A percentile compares a stretch with the other conserved stretches of the same genome.
Conservation (phyloP, 108 stramenopile species). For the Nitzschia sp. region DNA sequence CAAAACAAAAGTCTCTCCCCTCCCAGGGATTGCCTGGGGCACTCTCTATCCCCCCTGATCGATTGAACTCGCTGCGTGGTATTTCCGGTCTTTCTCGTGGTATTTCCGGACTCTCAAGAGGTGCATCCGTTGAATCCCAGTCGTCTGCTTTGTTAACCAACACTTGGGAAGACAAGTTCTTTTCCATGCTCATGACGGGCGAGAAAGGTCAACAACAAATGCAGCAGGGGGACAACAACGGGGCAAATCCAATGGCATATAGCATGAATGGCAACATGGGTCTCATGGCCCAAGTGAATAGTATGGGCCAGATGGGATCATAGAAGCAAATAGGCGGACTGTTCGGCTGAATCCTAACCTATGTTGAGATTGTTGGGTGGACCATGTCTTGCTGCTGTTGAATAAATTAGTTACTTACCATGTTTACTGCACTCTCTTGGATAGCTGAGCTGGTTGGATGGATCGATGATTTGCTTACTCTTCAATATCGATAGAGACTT, state of each 20-base stretch:
- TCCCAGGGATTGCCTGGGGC: slow-evolving; percentile 35
- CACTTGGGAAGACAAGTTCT: slow-evolving; percentile 79
- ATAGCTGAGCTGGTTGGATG: no score
- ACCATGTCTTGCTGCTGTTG: no score
- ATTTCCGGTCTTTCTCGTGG: slow-evolving; percentile 48
- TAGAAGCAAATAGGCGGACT: no score
- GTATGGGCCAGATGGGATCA: slow-evolving; percentile 13
- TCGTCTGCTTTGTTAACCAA: slow-evolving; percentile 52
- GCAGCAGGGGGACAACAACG: not conserved
- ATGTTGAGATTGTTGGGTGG: no score
- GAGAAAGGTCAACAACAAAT: slow-evolving; percentile 16
- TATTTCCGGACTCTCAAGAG: slow-evolving; percentile 48
- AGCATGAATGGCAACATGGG: slow-evolving; percentile 2
- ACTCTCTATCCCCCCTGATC: slow-evolving; percentile 29
- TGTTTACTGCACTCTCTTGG: no score
- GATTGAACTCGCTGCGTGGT: slow-evolving; percentile 44
- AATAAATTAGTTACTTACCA: no score
- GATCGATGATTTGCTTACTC: no score
- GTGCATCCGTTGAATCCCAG: slow-evolving; percentile 48
- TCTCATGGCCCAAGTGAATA: slow-evolving; percentile 7
- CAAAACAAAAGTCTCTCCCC: slow-evolving; percentile 74
- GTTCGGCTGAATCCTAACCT: no score
- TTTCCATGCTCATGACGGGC: slow-evolving; percentile 68
- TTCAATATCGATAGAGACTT: no score
- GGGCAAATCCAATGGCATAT: slow-evolving; percentile 3